Base-by-base conservation (phyloP, 148 eudicot species). In the Cornus kousa region DNA sequence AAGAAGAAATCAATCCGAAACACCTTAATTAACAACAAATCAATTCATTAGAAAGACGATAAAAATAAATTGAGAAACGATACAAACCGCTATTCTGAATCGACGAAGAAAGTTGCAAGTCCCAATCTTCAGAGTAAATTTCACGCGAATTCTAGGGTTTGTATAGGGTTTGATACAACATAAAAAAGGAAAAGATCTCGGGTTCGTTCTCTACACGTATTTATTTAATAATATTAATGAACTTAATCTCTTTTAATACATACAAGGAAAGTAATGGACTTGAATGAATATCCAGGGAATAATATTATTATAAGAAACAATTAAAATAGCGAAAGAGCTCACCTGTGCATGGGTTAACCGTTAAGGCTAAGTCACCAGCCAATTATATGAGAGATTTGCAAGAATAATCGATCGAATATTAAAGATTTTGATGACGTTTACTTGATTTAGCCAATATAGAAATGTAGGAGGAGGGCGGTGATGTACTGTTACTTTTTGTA, bases 191-290 rank as follows among this genome's bases (percentile, higher is more conserved):
- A 39, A 67, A 53, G 19, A 53, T 76, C 83, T 80, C 76, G 39
- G 83, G 86, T 65, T 80, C 80, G 67, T 59, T 79, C 75, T 68
- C 75, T 11, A 78, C 73, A 24, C 7, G 6, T 53, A 67, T 20
- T 19, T 66, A 19, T 67, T 23, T 57, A 19, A 8, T 57, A 19
- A 8, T 57, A 57, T 57, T 43, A 43, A 19, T 57, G 32, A 37
- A 14, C n/a, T 3, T 33, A 6, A 70, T 71, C 55, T 71, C 55
- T 14, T 17, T 20, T 1, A 1, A 64, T 32, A 19, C 5, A 11
- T 67, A 4, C 37, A 35, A 35, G 37, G 37, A 35, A 35, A 31
- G 79, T 53, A 1, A 1, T 28, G 64, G 43, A 76, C 28, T 28
- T 76, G 79, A 76, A 46, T 76, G 79, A 76, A 76, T 76, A 76